A percentile compares a stretch with the other conserved stretches of the same genome.
Conservation (phyloP, 2,329 filamentous ascomycete genomes). For the Pseudohalonectria lignicola region DNA sequence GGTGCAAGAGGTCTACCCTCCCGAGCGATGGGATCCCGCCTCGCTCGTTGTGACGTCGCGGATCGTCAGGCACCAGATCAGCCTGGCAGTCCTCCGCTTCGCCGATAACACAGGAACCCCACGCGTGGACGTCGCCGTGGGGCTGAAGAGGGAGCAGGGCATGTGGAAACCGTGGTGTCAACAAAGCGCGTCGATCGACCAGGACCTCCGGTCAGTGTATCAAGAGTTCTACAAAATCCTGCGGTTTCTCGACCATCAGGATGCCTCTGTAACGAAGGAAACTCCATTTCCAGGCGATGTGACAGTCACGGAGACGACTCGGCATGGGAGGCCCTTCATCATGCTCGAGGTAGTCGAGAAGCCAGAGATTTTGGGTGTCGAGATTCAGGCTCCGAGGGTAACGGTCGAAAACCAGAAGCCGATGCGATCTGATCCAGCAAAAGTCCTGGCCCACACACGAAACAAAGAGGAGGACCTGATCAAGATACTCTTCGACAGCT, state of each 20-base stretch:
- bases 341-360: background rate
- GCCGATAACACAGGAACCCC: background rate
- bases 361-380: background rate
- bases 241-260: background rate
- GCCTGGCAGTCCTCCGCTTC: background rate
- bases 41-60: background rate
- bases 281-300: too few relatives aligned
- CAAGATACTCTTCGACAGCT: background rate
- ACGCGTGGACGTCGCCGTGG: slow-evolving; percentile 1
- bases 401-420: too few relatives aligned
- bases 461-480: too few relatives aligned
- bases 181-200: too few relatives aligned
- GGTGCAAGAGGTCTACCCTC: background rate
- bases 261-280: too few relatives aligned
- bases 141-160: background rate
- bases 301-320: background rate
- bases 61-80: background rate
- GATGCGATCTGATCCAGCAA: background rate
- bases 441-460: too few relatives aligned
- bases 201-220: too few relatives aligned
- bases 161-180: slow-evolving; percentile 1
- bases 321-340: background rate
- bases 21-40: background rate
- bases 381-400: background rate
- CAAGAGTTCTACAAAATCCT: background rate